Conservation (phyloP, 1,284 basidiomycete genomes). For the Schizophyllum amplum region DNA sequence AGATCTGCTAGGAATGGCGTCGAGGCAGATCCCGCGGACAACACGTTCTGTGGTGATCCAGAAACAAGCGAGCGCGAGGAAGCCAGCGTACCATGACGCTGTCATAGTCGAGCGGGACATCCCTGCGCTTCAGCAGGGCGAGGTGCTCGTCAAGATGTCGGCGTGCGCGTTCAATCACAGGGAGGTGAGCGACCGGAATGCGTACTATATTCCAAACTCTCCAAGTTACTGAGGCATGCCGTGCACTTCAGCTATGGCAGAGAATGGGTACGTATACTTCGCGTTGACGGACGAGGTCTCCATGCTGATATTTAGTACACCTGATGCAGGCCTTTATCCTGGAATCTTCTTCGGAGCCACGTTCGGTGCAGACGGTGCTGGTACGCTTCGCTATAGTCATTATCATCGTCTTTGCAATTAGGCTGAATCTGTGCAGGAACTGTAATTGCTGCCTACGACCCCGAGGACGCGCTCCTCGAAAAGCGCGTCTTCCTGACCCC, state of each 20-base stretch:
- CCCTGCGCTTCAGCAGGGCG: conserved; percentile 39
- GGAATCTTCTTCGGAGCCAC: conserved; percentile 50
- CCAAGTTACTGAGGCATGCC: background rate
- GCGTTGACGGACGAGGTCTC: background rate
- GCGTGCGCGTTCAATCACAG: conserved; percentile 76
- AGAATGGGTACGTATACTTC: background rate
- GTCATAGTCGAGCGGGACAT: conserved; percentile 29
- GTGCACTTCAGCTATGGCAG: conserved; percentile 1
- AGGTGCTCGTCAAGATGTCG: conserved; percentile 58
- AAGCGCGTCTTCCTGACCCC: conserved; percentile 71
- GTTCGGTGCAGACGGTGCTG: conserved; percentile 71
- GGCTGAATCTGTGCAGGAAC: conserved; percentile 33
- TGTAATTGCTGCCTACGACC: conserved; percentile 49
- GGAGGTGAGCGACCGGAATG: conserved; percentile 43
- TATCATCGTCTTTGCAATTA: background rate
- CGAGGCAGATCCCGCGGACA: conserved; percentile 2
- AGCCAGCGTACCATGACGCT: conserved; percentile 9
- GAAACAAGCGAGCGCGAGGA: conserved; percentile 3
- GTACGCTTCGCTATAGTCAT: conserved; percentile 23
- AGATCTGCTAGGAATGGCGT: background rate
- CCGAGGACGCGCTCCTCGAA: conserved; percentile 47
- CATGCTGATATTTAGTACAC: conserved; percentile 51
- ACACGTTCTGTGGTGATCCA: conserved; percentile 9
- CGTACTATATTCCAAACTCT: too few relatives aligned
- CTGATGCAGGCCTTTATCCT: conserved; percentile 65